These are phyloP conservation scores for Amanita phalloides DNA, from an alignment of 768 basidiomycete species.

Conservation along the genomic window DNA sequence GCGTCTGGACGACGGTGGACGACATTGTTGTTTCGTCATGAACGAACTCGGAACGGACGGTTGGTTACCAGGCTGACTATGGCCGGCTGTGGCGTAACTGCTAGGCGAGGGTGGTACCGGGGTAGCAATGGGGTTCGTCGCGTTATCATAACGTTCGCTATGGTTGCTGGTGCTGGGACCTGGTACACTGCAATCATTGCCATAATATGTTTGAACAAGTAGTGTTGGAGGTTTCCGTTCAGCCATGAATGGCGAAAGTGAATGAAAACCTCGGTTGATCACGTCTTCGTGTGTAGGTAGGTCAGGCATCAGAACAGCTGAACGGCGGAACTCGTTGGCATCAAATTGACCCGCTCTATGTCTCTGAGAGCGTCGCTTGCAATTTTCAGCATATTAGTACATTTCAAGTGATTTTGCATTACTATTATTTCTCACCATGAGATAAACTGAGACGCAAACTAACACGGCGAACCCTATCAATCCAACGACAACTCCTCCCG, in stretches of 20 bases:
- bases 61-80: not conserved
- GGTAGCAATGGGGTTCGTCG: not conserved
- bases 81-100: not conserved
- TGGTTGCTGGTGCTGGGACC: not conserved
- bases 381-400: not conserved
- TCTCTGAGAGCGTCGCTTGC: slow-evolving; percentile 10
- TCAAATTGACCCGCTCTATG: slow-evolving; percentile 36
- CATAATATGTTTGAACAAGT: not conserved
- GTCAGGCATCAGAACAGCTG: slow-evolving; percentile 52
- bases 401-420: not conserved
- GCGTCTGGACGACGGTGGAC: not conserved
- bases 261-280: slow-evolving; percentile 32
- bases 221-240: slow-evolving; percentile 29
- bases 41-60: not conserved
- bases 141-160: not conserved
- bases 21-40: not conserved
- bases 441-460: not conserved
- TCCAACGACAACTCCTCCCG: slow-evolving; percentile 3
- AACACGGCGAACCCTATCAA: not conserved
- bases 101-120: not conserved
- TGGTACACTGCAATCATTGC: not conserved
- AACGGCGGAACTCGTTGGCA: slow-evolving; percentile 50
- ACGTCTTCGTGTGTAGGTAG: slow-evolving; percentile 12
- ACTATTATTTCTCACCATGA: not conserved
- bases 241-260: slow-evolving; percentile 56